Base-by-base conservation (phyloP, 176 grass and related monocot genomes). In the Paspalum notatum region DNA sequence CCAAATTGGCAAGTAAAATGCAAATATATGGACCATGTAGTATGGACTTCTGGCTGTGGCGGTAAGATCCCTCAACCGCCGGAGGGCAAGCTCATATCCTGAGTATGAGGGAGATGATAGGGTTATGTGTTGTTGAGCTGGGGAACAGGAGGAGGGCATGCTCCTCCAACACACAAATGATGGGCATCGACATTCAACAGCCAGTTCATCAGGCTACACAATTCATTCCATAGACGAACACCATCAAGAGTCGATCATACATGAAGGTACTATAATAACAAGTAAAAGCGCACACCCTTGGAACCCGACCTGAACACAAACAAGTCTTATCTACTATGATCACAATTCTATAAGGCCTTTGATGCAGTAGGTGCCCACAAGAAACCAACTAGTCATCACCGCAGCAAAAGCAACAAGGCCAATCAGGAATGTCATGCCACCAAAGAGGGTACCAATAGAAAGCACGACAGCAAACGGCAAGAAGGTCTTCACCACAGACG, bases 291-390 rank as follows among this genome's bases (percentile, higher is more conserved):
- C 1, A 12, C 8, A 27, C 55, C 25, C 56, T n/a, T n/a, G n/a
- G 8, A 15, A 26, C 54, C 32, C 37, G 8, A 5, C 5, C 42
- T 8, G 7, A 43, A 5, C 22, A 48, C 57, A 66, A 18, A 9
- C 41, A 42, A 41, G 7, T 58, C n/a, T 46, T 16, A 18, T 65
- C 18, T 48, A 43, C 17, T 80, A 42, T 41, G 43, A 57, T 66
- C 89, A 98, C 88, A 98, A 91, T 54, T 91, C 81, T 60, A 98
- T 70, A 72, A 98, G 92, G 32, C 79, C 71, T 76, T 95, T 95
- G 75, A 93, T 87, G 85, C 92, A 95, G 72, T 95, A 93, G 37
- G 96, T 93, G 62, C 96, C 96, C 26, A 93, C 45, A 43, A 95
- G 67, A 52, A 98, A 98, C 96, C 96, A 98, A 8, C 79, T 88